Evolutionary conservation across 352 stramenopile genomes (phyloP).

Genomic region (Pythium sp.): DNA sequence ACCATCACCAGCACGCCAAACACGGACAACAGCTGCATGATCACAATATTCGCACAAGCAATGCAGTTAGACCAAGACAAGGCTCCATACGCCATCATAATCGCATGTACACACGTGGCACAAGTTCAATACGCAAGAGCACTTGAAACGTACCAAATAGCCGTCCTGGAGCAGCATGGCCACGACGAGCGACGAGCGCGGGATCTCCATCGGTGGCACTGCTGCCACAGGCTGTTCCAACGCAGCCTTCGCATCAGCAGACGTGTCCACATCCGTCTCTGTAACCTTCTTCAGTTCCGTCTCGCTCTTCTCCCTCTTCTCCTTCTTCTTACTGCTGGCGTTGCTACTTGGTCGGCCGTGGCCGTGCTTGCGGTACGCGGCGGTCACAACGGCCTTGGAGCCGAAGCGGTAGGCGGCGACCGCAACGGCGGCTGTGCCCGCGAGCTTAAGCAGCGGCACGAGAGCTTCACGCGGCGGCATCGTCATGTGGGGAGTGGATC

Average conservation of each 20-base stretch:
- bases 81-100: not conserved
- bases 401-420: conserved; percentile 27
- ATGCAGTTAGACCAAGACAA: not conserved
- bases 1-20: conserved; percentile 58
- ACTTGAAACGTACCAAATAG: conserved; percentile 30
- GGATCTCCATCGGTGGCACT: conserved; percentile 12
- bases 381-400: conserved; percentile 16
- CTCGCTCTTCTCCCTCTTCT: conserved; percentile 15
- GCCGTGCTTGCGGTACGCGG: conserved; percentile 15
- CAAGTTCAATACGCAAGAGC: not conserved
- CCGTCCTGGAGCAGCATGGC: conserved; percentile 50
- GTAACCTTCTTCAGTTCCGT: not conserved
- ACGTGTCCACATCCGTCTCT: conserved; percentile 3
- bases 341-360: not conserved
- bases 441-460: conserved; percentile 35
- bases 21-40: conserved; percentile 29
- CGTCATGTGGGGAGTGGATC: conserved; percentile 1
- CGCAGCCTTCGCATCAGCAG: not conserved
- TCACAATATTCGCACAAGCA: not conserved
- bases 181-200: conserved; percentile 29
- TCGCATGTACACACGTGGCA: not conserved
- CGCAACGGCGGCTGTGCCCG: conserved; percentile 29
- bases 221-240: conserved; percentile 12
- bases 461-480: conserved; percentile 27
- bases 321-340: conserved; percentile 3